Evolutionary conservation across 2,329 filamentous ascomycete species (phyloP), one percentile per base, ranked within the genome.

Genomic region (Zymoseptoria crescenta): DNA sequence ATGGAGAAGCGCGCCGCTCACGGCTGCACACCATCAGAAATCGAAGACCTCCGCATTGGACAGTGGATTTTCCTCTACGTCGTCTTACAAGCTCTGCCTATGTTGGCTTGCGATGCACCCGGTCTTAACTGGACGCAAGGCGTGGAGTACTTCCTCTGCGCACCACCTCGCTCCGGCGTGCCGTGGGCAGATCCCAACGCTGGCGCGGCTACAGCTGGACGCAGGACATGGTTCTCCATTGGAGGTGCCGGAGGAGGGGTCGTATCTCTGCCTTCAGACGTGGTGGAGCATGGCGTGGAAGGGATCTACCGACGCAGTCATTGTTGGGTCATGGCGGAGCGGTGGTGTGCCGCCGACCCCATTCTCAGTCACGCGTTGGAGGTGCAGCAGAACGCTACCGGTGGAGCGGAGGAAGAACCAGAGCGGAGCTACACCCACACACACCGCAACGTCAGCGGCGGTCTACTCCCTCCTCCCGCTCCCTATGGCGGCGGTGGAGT

Each of bases 41-140:
- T 92, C 49, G 78, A 80, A 41, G 87, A 92, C 67, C 81, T 88
- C 66, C 83, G 89, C 50, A 83, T 87, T 50, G 89, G 89, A 13
- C 85, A 88, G 70, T 94, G 89, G 89, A 78, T 94, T 55, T 92
- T 93, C 76, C 77, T 92, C 59, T 93, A 93, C 69, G 86, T 84
- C 6, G 83, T 91, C 8, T 79, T 93, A 7, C 88, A 94, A 73
- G 86, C 86, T 1, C 78, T 93, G 24, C 89, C 89, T 4, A 86
- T 91, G 79, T 78, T 93, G 9, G 87, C 89, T 1, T 80, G 91
- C 35, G 89, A 94, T 71, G 88, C 87, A 0, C 87, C 87, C 0
- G 85, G 82, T 8, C 75, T 92, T 51, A 81, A 81, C 56, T 86
- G 81, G 70, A 87, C 84, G 0, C 83, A 90, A 55, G 86, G 83